These are phyloP conservation scores for Volvox africanus DNA, from an alignment of 139 green algal species.

Conservation along the genomic window DNA sequence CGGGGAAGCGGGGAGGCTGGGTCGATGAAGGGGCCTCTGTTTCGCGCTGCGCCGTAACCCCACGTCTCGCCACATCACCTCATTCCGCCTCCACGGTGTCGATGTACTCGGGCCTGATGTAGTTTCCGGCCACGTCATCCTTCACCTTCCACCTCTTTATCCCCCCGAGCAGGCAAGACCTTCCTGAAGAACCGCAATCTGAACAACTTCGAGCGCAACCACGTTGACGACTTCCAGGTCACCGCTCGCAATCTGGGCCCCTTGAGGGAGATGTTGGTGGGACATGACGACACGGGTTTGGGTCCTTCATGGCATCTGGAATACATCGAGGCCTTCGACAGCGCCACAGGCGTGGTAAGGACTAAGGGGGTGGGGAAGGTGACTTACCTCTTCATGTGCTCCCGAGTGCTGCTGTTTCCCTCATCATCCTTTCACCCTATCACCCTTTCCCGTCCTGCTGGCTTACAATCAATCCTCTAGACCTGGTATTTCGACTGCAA, in stretches of 20 bases:
- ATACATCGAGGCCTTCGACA: constrained; percentile 50
- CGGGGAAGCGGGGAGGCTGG: too few relatives aligned
- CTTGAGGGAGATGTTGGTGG: constrained; percentile 55
- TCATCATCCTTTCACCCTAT: background rate
- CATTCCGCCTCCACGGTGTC: too few relatives aligned
- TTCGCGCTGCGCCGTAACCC: too few relatives aligned
- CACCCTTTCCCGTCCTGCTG: background rate
- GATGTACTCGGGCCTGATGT: too few relatives aligned
- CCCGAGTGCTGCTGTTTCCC: too few relatives aligned
- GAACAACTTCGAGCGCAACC: constrained; percentile 63
- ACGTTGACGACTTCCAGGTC: constrained; percentile 33
- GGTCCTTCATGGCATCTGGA: constrained; percentile 66
- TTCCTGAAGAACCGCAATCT: constrained; percentile 34
- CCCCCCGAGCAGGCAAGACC: constrained; percentile 35
- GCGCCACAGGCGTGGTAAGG: constrained; percentile 54
- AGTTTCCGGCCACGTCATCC: too few relatives aligned
- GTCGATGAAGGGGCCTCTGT: too few relatives aligned
- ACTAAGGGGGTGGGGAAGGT: too few relatives aligned
- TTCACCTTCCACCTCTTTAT: too few relatives aligned
- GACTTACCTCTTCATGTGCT: too few relatives aligned
- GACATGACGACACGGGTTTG: constrained; percentile 63
- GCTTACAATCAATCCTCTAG: constrained; percentile 14
- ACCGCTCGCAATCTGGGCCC: constrained; percentile 37
- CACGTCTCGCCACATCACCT: too few relatives aligned
- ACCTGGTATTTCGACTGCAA: constrained; percentile 67